Conservation (phyloP, 1,284 basidiomycete species). For the Neolentinus lepideus region DNA sequence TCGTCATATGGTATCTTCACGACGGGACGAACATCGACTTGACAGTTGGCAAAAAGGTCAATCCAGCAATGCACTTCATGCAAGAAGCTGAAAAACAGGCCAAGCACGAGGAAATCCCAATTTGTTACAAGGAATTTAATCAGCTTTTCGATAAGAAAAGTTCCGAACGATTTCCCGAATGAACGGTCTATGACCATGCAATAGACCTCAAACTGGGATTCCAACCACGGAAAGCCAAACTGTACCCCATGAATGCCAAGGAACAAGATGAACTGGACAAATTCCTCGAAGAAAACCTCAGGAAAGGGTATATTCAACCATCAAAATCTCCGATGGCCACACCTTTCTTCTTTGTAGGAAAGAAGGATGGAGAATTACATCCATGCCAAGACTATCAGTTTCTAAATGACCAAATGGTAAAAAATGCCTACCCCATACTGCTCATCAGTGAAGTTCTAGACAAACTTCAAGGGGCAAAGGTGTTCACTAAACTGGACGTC, state of each 20-base stretch:
- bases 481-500: conserved; percentile 1
- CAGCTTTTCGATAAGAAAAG: conserved; percentile 13
- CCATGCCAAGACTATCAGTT: conserved; percentile 5
- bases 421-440: not conserved
- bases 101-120: conserved; percentile 3
- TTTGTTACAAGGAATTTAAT: conserved; percentile 10
- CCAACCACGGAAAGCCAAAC: not conserved
- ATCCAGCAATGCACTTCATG: no score
- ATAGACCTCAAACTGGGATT: conserved; percentile 5
- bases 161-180: conserved; percentile 14
- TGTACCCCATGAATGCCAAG: conserved; percentile 15
- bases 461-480: not conserved
- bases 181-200: conserved; percentile 12
- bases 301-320: conserved; percentile 9
- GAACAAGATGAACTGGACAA: conserved; percentile 15
- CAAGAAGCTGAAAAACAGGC: no score
- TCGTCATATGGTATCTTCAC: no score
- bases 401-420: conserved; percentile 1
- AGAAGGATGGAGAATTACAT: not conserved
- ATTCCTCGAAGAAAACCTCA: conserved; percentile 19
- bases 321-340: conserved; percentile 18
- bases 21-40: no score
- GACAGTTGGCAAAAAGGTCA: no score
- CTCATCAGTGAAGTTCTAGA: not conserved
- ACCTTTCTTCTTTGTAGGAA: conserved; percentile 26